Percentiles rank a stretch among this genome's conserved stretches.
Conservation (phyloP, 495 filamentous ascomycete genomes). For the Podospora conica region DNA sequence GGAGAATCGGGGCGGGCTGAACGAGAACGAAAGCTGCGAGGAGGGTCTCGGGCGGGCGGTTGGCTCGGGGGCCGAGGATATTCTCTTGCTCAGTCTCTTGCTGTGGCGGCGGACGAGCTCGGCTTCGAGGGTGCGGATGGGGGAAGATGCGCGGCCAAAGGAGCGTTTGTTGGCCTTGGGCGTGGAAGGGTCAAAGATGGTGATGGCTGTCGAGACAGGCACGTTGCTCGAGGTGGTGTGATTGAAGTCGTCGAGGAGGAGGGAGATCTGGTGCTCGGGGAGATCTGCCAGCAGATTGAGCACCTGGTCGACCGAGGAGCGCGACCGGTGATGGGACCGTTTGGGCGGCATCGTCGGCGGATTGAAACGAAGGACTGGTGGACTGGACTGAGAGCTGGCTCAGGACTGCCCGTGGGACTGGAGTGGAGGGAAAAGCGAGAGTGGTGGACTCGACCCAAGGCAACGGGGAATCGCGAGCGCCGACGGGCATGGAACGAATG, state of each 20-base stretch:
- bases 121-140: slow-evolving; percentile 27
- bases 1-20: neutral
- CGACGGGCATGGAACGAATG: neutral
- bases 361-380: slow-evolving; percentile 10
- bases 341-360: slow-evolving; percentile 27
- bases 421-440: neutral
- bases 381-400: slow-evolving; percentile 14
- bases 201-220: slow-evolving; percentile 31
- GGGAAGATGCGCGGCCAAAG: slow-evolving; percentile 24
- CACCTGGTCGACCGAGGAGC: slow-evolving; percentile 36
- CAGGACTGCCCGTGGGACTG: no score
- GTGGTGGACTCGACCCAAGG: slow-evolving; percentile 3
- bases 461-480: slow-evolving; percentile 11
- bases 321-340: slow-evolving; percentile 25
- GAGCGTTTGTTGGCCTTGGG: slow-evolving; percentile 21
- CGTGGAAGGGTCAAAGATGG: slow-evolving; percentile 26
- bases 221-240: slow-evolving; percentile 36
- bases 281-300: slow-evolving; percentile 35
- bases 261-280: slow-evolving; percentile 29
- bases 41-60: slow-evolving; percentile 7
- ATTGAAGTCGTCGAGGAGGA: slow-evolving; percentile 34
- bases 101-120: slow-evolving; percentile 33
- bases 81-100: slow-evolving; percentile 33
- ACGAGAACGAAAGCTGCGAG: neutral
- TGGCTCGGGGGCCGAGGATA: slow-evolving; percentile 23